Conservation (phyloP, 257 asterid genomes). For the Ligustrum vulgare region DNA sequence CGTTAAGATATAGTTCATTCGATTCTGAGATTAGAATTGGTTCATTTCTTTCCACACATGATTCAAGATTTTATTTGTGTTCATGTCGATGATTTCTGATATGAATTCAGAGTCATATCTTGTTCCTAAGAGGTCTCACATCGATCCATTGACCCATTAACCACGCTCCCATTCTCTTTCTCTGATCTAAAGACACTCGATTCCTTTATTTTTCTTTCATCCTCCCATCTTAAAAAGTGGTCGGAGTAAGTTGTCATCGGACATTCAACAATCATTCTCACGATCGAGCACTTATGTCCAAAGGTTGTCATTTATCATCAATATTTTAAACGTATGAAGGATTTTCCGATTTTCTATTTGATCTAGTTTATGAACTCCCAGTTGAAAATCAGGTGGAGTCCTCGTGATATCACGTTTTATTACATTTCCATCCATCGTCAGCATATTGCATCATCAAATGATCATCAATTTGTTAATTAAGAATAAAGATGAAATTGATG, state of each 20-base stretch:
- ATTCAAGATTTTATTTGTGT: slow-evolving; percentile 17
- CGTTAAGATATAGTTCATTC: too few relatives aligned
- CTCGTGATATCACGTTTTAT: not conserved
- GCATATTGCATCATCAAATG: not conserved
- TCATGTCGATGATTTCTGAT: not conserved
- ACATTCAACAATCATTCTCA: not conserved
- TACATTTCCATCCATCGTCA: not conserved
- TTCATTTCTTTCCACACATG: slow-evolving; percentile 10
- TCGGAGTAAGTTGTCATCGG: too few relatives aligned
- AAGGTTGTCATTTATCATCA: too few relatives aligned
- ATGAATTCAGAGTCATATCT: not conserved
- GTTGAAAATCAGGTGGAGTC: not conserved
- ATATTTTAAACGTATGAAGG: not conserved
- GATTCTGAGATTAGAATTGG: slow-evolving; percentile 8
- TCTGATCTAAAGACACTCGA: slow-evolving; percentile 6
- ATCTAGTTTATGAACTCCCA: not conserved
- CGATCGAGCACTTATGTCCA: not conserved
- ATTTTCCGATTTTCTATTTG: not conserved
- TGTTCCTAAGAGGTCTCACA: not conserved
- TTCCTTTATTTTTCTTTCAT: slow-evolving; percentile 11
- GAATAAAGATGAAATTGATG: not conserved
- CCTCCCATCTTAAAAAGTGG: not conserved
- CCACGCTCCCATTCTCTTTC: slow-evolving; percentile 24
- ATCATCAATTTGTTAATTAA: not conserved
- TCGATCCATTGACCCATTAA: slow-evolving; percentile 14